These are phyloP conservation scores for Russula sp. DNA, from an alignment of 768 basidiomycete species.

Conservation along the genomic window DNA sequence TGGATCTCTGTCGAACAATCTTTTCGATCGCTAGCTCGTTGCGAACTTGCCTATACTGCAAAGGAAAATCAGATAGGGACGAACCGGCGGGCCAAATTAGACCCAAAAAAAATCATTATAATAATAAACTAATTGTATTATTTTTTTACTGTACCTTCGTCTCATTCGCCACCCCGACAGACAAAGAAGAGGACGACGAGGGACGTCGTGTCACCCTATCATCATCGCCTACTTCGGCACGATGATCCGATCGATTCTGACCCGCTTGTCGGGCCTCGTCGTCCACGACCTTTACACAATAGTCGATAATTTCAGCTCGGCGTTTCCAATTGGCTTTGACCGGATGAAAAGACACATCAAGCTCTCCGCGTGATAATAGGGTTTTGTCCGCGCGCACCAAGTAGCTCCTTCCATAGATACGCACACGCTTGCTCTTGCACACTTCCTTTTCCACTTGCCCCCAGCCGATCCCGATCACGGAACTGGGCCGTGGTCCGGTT, in stretches of 20 bases:
- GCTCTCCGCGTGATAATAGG: conserved; percentile 33
- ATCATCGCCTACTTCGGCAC: conserved; percentile 40
- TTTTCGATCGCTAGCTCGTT: conserved; percentile 71
- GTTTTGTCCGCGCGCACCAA: conserved; percentile 47
- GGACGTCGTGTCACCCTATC: conserved; percentile 36
- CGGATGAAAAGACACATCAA: neutral
- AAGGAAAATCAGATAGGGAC: neutral
- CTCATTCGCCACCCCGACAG: conserved; percentile 57
- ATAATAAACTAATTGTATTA: conserved; percentile 26
- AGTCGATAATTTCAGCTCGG: conserved; percentile 68
- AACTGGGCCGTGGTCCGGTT: conserved; percentile 76
- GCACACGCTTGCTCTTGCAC: conserved; percentile 74
- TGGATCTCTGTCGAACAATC: conserved; percentile 65
- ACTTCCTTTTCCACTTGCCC: conserved; percentile 45
- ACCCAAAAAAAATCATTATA: neutral
- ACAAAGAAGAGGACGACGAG: conserved; percentile 35
- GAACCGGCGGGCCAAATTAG: conserved; percentile 4
- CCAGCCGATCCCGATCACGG: conserved; percentile 64
- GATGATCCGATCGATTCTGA: conserved; percentile 41
- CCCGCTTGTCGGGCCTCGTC: conserved; percentile 51
- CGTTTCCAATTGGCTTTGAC: conserved; percentile 57
- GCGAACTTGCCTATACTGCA: conserved; percentile 67
- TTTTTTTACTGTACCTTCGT: conserved; percentile 52
- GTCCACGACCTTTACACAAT: conserved; percentile 71
- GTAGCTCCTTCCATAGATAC: conserved; percentile 73